These are phyloP conservation scores for Paraconiothyrium sp. DNA, from an alignment of 2,329 filamentous ascomycete species.

Conservation along the genomic window DNA sequence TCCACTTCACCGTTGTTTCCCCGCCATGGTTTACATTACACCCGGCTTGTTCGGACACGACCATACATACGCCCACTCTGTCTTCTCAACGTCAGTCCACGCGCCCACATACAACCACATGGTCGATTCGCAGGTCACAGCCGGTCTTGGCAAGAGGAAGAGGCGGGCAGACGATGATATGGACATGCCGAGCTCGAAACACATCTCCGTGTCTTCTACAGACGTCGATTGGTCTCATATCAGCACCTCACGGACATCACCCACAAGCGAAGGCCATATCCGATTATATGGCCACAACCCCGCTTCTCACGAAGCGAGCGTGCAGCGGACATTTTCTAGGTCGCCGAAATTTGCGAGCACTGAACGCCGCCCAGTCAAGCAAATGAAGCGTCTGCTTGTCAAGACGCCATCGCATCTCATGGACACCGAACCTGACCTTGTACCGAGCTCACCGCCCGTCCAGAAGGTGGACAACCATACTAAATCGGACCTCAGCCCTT, in stretches of 20 bases:
- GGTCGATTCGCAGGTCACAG: slow-evolving; percentile 29
- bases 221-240: slow-evolving; percentile 12
- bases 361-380: slow-evolving; percentile 44
- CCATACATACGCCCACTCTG: slow-evolving; percentile 21
- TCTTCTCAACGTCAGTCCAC: slow-evolving; percentile 16
- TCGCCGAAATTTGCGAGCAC: slow-evolving; percentile 19
- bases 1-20: slow-evolving; percentile 24
- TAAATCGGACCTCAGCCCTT: slow-evolving; percentile 56
- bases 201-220: not conserved
- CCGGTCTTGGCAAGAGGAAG: slow-evolving; percentile 45
- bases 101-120: slow-evolving; percentile 28
- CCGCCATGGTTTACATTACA: slow-evolving; percentile 49
- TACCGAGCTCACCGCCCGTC: slow-evolving; percentile 16
- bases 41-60: slow-evolving; percentile 44
- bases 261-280: slow-evolving; percentile 21
- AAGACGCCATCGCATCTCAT: slow-evolving; percentile 47
- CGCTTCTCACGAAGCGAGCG: slow-evolving; percentile 25
- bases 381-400: slow-evolving; percentile 36
- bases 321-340: slow-evolving; percentile 21
- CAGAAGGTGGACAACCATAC: slow-evolving; percentile 16
- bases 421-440: slow-evolving; percentile 36
- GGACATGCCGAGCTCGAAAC: slow-evolving; percentile 24
- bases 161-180: slow-evolving; percentile 29
- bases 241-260: slow-evolving; percentile 26
- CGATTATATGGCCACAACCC: slow-evolving; percentile 26